phyloP scores from a whole-genome alignment of 495 filamentous ascomycete genomes.

The Aspergillus ellipticus region DNA sequence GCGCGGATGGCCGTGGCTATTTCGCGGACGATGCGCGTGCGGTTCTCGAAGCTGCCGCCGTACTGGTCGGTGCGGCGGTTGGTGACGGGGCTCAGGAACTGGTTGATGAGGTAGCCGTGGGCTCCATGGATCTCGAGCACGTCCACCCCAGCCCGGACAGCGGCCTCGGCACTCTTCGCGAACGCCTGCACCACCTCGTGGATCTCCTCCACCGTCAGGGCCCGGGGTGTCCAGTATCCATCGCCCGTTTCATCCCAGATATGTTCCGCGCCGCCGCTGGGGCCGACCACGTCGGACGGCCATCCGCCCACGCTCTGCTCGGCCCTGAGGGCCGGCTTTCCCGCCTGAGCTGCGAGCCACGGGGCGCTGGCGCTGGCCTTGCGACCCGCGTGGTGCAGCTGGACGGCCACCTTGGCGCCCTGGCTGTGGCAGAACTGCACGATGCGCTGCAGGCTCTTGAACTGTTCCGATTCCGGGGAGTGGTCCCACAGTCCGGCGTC shows the following conservation, averaged over 20 bases:
- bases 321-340: slow-evolving; percentile 37
- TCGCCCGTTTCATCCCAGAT: slow-evolving; percentile 40
- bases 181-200: slow-evolving; percentile 59
- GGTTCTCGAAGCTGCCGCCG: slow-evolving; percentile 56
- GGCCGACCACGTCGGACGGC: slow-evolving; percentile 63
- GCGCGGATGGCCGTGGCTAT: slow-evolving; percentile 49
- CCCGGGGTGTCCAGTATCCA: slow-evolving; percentile 34
- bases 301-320: slow-evolving; percentile 59
- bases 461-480: slow-evolving; percentile 46
- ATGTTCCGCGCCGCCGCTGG: slow-evolving; percentile 48
- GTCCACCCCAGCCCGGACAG: slow-evolving; percentile 65
- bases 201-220: slow-evolving; percentile 52
- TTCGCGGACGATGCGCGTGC: slow-evolving; percentile 53
- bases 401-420: slow-evolving; percentile 64
- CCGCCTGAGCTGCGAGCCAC: slow-evolving; percentile 45
- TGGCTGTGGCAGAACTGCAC: slow-evolving; percentile 60
- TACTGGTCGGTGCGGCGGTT: slow-evolving; percentile 62
- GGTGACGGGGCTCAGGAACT: slow-evolving; percentile 59
- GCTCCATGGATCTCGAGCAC: slow-evolving; percentile 59
- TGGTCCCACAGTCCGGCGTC: slow-evolving; percentile 69
- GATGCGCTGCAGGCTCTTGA: slow-evolving; percentile 57
- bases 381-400: slow-evolving; percentile 71
- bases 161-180: slow-evolving; percentile 53
- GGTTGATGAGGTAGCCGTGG: slow-evolving; percentile 67
- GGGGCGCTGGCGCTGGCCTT: slow-evolving; percentile 65